Base-by-base conservation (phyloP, 805 yeast species). In the Lipomyces mesembrius region DNA sequence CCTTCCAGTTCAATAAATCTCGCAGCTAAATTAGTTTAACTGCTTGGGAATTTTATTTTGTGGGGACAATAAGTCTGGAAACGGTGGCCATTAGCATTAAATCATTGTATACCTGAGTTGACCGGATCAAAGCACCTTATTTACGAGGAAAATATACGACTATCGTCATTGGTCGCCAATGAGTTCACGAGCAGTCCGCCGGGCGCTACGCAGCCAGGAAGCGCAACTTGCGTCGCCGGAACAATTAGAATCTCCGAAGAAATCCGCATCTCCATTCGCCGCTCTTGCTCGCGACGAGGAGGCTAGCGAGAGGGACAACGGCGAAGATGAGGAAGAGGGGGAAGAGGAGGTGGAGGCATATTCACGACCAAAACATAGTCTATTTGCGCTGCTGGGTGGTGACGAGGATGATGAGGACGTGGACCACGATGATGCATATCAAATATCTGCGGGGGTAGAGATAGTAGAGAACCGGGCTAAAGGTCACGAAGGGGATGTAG, bases 161-260 rank as follows among this genome's bases (percentile, higher is more conserved):
- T 52, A 25, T 53, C 34, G 8, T 32, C 20, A 20, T 34, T 17
- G 20, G 20, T 29, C n/a, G n/a, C 57, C 37, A 20, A 66, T 66
- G 69, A 66, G 69, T 39, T 67, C 71, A 7, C 61, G 71, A n/a
- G 71, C 71, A 14, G 66, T 67, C 22, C 59, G 71, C 11, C 62
- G 71, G 7, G 71, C 71, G 20, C 57, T 67, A 52, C 69, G 70
- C 6, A 27, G 49, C 8, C 62, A 67, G 56, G 70, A 59, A 14
- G 43, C 43, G 37, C 57, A 49, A 43, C 25, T 25, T 34, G 14
- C 25, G 5, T 9, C 58, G 8, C n/a, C 58, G 11, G 60, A 37
- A 22, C 12, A 43, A n/a, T 7, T 25, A n/a, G 35, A 22, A 17
- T 32, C 57, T 6, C 53, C 27, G 27, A 62, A 54, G 46, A 37